Conservation (phyloP, 176 grass and related monocot genomes). For the Neostapfia colusana region DNA sequence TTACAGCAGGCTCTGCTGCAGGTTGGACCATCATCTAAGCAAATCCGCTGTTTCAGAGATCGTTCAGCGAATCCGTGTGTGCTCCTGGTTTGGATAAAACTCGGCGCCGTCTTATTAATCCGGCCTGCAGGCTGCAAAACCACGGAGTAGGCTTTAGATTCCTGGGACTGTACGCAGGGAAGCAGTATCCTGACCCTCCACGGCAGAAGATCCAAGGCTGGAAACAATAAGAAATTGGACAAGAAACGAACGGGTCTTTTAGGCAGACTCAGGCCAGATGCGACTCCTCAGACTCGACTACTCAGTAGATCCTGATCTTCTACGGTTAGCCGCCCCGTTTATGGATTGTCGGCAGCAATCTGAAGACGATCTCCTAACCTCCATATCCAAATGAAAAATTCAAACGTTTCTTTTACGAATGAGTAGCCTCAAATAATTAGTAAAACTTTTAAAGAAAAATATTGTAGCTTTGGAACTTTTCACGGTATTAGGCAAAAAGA, state of each 20-base stretch:
- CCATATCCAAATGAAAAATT: background rate
- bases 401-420: background rate
- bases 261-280: background rate
- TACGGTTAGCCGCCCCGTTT: background rate
- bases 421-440: background rate
- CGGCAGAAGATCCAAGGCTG: slow-evolving; percentile 21
- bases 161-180: background rate
- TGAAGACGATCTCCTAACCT: background rate
- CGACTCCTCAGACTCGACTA: background rate
- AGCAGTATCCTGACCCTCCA: background rate
- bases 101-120: slow-evolving; percentile 13
- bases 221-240: background rate
- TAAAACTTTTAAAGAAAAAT: background rate
- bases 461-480: background rate
- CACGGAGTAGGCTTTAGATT: slow-evolving; percentile 3
- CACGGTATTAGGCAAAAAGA: too few species aligned
- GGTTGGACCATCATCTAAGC: background rate
- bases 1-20: too few species aligned
- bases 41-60: slow-evolving; percentile 1
- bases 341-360: background rate
- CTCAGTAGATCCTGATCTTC: slow-evolving; percentile 9
- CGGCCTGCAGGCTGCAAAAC: background rate
- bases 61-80: slow-evolving; percentile 24
- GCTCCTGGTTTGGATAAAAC: slow-evolving; percentile 28
- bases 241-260: background rate